Evolutionary conservation across 805 yeast species (phyloP).

Genomic region (Cyberlindnera nakhonratchasimensis): DNA sequence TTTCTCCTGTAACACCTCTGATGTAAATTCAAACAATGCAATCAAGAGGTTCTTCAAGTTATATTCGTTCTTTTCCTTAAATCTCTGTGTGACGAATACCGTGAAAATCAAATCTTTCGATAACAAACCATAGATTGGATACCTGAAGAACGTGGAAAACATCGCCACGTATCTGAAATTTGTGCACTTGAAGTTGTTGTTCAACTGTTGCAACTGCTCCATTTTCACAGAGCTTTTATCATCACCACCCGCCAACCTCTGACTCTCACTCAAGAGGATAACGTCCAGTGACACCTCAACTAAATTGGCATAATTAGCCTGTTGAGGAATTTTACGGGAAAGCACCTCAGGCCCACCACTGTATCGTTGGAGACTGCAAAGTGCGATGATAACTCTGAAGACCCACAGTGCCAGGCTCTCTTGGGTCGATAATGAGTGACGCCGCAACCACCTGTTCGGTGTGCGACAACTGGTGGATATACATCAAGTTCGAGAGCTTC

Average conservation of each 20-base stretch:
- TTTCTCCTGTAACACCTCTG: slow-evolving; percentile 20
- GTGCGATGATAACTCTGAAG: slow-evolving; percentile 19
- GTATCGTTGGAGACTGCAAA: slow-evolving; percentile 21
- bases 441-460: slow-evolving; percentile 4
- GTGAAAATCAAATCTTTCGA: slow-evolving; percentile 15
- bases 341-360: slow-evolving; percentile 33
- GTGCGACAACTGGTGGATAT: slow-evolving; percentile 14
- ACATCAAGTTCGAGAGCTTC: slow-evolving; percentile 19
- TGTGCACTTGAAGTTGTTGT: slow-evolving; percentile 21
- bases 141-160: slow-evolving; percentile 18
- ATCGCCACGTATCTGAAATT: slow-evolving; percentile 21
- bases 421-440: slow-evolving; percentile 14
- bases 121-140: slow-evolving; percentile 25
- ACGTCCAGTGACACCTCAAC: slow-evolving; percentile 33
- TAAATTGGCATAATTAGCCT: slow-evolving; percentile 17
- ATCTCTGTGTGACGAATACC: slow-evolving; percentile 23
- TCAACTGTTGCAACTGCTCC: slow-evolving; percentile 16
- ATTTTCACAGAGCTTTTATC: neutral
- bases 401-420: slow-evolving; percentile 8
- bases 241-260: slow-evolving; percentile 26
- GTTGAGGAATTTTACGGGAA: slow-evolving; percentile 29
- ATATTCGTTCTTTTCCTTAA: slow-evolving; percentile 19
- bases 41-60: slow-evolving; percentile 27
- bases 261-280: slow-evolving; percentile 31
- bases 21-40: slow-evolving; percentile 23